Evolutionary conservation across 768 basidiomycete species (phyloP).

Genomic region (Saitozyma podzolica): DNA sequence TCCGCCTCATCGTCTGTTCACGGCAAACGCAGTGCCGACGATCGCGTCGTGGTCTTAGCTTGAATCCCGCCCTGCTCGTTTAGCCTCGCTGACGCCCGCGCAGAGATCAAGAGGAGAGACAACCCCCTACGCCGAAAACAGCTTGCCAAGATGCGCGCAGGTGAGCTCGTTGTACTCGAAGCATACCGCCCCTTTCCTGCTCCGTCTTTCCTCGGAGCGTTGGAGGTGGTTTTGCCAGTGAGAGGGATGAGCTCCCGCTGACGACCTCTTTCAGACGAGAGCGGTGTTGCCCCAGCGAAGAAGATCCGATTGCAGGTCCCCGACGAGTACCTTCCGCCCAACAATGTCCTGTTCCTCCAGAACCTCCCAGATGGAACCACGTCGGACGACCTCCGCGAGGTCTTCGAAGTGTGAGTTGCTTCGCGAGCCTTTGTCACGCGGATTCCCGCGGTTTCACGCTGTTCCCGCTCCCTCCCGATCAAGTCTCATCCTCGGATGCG

Average conservation of each 20-base stretch:
- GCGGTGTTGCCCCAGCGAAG: slow-evolving; percentile 35
- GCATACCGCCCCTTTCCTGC: too few relatives aligned
- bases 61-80: neutral
- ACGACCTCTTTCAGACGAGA: slow-evolving; percentile 38
- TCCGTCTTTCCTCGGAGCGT: neutral
- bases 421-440: neutral
- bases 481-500: too few relatives aligned
- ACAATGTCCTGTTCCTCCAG: slow-evolving; percentile 98
- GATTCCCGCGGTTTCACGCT: too few relatives aligned
- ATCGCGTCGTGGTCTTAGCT: neutral
- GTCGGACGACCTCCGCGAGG: slow-evolving; percentile 82
- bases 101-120: slow-evolving; percentile 60
- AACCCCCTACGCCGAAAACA: slow-evolving; percentile 89
- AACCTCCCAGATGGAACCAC: slow-evolving; percentile 91
- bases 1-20: too few relatives aligned
- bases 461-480: too few relatives aligned
- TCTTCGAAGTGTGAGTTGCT: slow-evolving; percentile 80
- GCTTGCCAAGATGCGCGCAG: slow-evolving; percentile 76
- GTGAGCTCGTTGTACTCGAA: slow-evolving; percentile 54
- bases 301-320: slow-evolving; percentile 84
- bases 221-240: neutral
- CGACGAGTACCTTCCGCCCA: slow-evolving; percentile 98
- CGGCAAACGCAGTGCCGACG: too few relatives aligned
- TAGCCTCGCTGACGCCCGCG: neutral
- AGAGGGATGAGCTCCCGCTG: neutral